Base-by-base conservation (phyloP, 2,329 filamentous ascomycete genomes). In the Fusarium coffeatum region DNA sequence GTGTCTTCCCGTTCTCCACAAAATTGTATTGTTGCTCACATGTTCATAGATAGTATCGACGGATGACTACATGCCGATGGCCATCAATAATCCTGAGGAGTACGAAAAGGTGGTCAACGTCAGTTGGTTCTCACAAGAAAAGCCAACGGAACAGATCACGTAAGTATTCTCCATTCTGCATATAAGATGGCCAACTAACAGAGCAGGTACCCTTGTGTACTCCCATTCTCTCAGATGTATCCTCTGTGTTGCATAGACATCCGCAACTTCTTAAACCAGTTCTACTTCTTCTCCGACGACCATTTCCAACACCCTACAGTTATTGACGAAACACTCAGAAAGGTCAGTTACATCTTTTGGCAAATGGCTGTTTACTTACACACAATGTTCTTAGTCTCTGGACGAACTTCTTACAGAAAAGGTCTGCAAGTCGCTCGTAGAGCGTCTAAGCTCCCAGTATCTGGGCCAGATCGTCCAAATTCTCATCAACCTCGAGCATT, bases 1-100 rank as follows among this genome's bases (percentile, higher is more conserved):
- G 76, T 69, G 9, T 34, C 34, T 7, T 15, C 48, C n/a, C 27
- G 5, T 16, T 22, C 10, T 18, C n/a, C 16, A 51, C 13, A 41
- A 51, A 23, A 27, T 28, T 20, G 13, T 23, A 6, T 15, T 11
- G 9, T n/a, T 30, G 9, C 69, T 72, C 16, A 75, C 40, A 18
- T 18, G 11, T 18, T 25, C 49, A 40, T 77, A 89, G 86, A 90
- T 90, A 74, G 88, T 91, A 18, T 90, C 93, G n/a, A 98, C 93
- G 1, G 96, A 99, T 78, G 96, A 99, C 80, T 99, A 99, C 80
- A 99, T 99, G 95, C 97, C 96, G 4, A 98, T 99, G 96, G 93
- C 93, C 3, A 97, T 98, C 78, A 93, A 94, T 75, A 94, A 92
- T 22, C 81, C 87, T 18, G 94, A 97, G 74, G 94, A 98, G 76